Base-by-base conservation (phyloP, 441 rosid species). In the Adansonia grandidieri region DNA sequence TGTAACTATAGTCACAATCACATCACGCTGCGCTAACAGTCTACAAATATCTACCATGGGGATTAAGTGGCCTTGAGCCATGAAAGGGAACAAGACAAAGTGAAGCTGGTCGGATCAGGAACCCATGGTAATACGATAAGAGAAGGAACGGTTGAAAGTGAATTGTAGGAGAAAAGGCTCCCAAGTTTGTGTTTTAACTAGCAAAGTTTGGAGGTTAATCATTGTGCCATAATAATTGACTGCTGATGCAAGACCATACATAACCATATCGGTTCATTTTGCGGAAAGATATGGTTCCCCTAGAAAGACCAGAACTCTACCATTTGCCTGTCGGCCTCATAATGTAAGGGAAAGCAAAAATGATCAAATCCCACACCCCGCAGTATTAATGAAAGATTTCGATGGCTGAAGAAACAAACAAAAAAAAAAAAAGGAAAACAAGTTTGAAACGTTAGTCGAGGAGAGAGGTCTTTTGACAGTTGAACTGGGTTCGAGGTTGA, bases 1-100 rank as follows among this genome's bases (percentile, higher is more conserved):
- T 0, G 84, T 85, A 57, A 66, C 19, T 5, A 77, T 9, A 37
- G 73, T 54, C 50, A 77, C 57, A 40, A 77, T 8, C 44, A 56
- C 28, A 9, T 13, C 66, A 0, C 64, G 65, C 64, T 54, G 24
- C 13, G 79, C 73, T 50, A 77, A 40, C 15, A 67, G 40, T 40
- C 73, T 77, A 13, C 65, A 74, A 17, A 72, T 37, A 65, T 83
- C 86, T 20, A 32, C 37, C 37, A 32, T 32, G 4, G 37, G 37
- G 37, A 32, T 32, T 32, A 32, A 32, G 37, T 32, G 37, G 37
- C 37, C 37, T 32, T 32, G 37, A 32, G 37, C 37, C 37, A 32
- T 32, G 37, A 32, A 32, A 32, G 37, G 37, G 37, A 32, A 32
- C 37, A 32, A 32, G 37, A 32, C 37, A 32, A 32, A 32, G 37